Evolutionary conservation across 495 filamentous ascomycete genomes (phyloP), one percentile per base, ranked within the genome.

Genomic region (Pyrenula massariospora): DNA sequence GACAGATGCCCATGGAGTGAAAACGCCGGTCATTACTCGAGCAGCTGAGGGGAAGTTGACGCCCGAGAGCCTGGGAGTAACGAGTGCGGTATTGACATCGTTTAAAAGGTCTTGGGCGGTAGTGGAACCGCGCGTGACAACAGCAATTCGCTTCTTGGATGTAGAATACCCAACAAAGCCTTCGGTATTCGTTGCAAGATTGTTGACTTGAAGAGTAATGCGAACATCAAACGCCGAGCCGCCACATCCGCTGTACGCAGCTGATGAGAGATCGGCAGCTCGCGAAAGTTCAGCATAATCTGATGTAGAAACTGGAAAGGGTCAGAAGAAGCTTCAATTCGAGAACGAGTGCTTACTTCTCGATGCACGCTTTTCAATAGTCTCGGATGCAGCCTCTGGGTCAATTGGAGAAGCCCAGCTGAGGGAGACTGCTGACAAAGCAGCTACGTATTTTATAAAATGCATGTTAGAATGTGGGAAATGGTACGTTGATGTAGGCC

Each of bases 241-340:
- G 12, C 12, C 56, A 42, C 66, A 70, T 48, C 65, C 66, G 2
- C 58, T 64, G 52, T 69, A 69, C 5, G 66, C 68, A 47, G 66
- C 68, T 11, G 68, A 70, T 3, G 68, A 68, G 2, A 70, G 61
- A n/a, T 70, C 49, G n/a, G 68, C 68, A 10, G 65, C 62, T 48
- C 68, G 62, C 15, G 57, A 58, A 22, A 70, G 58, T n/a, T 60
- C 58, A 5, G 54, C 8, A 22, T 62, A 70, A 8, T 42, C 31
- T 15, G 31, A 42, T 8, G 31, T 8, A 42, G 31, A 42, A 15
- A 42, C 31, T 42, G 5, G 31, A 42, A 8, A 15, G 5, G 31
- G 31, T 8, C 31, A 15, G 31, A 42, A 8, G 31, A 42, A 42
- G 8, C 5, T 42, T 42, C 8, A 42, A 5, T 42, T 42, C 15